Evolutionary conservation across 768 basidiomycete species (phyloP).

Genomic region (Amanita fuliginea): DNA sequence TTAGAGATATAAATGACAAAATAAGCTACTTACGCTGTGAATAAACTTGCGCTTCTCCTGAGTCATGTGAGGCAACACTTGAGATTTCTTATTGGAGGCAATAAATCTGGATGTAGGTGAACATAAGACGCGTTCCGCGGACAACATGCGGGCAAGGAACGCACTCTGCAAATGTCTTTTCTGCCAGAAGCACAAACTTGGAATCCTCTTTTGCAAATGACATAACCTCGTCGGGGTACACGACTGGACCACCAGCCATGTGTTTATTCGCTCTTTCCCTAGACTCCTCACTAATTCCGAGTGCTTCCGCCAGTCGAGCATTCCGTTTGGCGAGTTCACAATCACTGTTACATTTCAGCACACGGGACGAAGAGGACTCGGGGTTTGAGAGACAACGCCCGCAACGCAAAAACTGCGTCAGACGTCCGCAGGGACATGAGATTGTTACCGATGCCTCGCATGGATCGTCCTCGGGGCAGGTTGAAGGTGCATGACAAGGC

Average conservation of each 20-base stretch:
- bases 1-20: slow-evolving; percentile 1
- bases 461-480: slow-evolving; percentile 71
- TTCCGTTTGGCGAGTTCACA: slow-evolving; percentile 83
- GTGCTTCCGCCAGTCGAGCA: slow-evolving; percentile 77
- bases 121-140: slow-evolving; percentile 5
- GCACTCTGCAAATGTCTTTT: slow-evolving; percentile 75
- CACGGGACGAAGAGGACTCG: neutral
- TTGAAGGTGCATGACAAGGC: slow-evolving; percentile 81
- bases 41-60: slow-evolving; percentile 76
- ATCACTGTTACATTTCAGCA: slow-evolving; percentile 64
- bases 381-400: slow-evolving; percentile 38
- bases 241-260: slow-evolving; percentile 19
- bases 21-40: slow-evolving; percentile 39
- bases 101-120: slow-evolving; percentile 44
- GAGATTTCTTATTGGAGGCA: slow-evolving; percentile 49
- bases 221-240: slow-evolving; percentile 54
- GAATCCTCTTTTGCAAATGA: slow-evolving; percentile 47
- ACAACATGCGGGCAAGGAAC: slow-evolving; percentile 15
- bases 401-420: slow-evolving; percentile 65
- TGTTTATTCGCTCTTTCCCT: slow-evolving; percentile 21
- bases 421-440: slow-evolving; percentile 74
- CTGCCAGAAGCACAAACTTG: slow-evolving; percentile 64
- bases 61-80: slow-evolving; percentile 77
- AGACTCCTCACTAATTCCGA: slow-evolving; percentile 64
- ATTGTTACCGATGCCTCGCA: slow-evolving; percentile 61